A percentile compares a stretch with the other conserved stretches of the same genome.
Evolutionary conservation across 2,329 filamentous ascomycete species (phyloP).

Genomic region (Diaporthe caulivora): DNA sequence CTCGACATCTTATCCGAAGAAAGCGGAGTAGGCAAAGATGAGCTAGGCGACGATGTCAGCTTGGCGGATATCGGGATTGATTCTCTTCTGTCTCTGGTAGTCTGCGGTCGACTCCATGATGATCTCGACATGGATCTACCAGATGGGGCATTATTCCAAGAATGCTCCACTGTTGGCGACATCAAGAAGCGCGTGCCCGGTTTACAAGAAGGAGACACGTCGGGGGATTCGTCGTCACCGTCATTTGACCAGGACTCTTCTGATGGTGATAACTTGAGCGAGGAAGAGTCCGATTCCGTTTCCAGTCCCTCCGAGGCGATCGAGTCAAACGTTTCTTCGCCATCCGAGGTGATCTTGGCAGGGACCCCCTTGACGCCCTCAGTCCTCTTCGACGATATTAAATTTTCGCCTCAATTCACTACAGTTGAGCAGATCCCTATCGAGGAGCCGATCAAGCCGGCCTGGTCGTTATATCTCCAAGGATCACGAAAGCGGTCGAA

Average conservation of each 20-base stretch:
- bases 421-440: neutral
- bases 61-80: slow-evolving; percentile 16
- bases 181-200: neutral
- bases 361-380: neutral
- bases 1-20: slow-evolving; percentile 17
- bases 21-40: slow-evolving; percentile 2
- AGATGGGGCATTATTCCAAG: neutral
- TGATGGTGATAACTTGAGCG: neutral
- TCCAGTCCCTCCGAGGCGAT: neutral
- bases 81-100: slow-evolving; percentile 1
- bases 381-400: too few species aligned
- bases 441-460: neutral
- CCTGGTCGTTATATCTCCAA: slow-evolving; percentile 24
- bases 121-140: slow-evolving; percentile 9
- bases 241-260: neutral
- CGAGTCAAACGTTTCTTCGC: neutral
- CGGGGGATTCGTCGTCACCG: neutral
- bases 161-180: neutral
- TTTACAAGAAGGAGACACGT: too few species aligned
- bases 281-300: neutral
- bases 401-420: neutral
- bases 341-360: neutral
- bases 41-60: neutral
- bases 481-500: slow-evolving; percentile 38
- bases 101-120: slow-evolving; percentile 6